Evolutionary conservation across 331 rosid species (phyloP).

Genomic region (Malus hybrid): DNA sequence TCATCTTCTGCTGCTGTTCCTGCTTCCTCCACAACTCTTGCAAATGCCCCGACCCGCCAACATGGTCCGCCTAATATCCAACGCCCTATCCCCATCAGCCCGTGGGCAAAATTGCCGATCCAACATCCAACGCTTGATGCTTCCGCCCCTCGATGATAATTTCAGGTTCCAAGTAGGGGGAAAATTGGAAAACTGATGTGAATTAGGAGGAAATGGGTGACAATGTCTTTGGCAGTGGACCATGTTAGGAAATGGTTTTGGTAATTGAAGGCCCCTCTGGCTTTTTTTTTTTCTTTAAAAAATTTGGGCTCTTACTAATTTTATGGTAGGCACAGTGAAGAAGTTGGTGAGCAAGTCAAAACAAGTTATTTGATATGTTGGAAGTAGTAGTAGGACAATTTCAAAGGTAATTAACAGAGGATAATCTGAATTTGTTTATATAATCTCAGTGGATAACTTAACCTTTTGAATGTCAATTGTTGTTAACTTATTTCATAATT

Average conservation of each 20-base stretch:
- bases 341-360: not conserved
- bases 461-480: not conserved
- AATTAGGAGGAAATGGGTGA: not conserved
- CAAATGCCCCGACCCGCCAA: conserved; percentile 7
- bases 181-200: not conserved
- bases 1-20: conserved; percentile 26
- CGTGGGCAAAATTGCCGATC: conserved; percentile 51
- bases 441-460: not conserved
- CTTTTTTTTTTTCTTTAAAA: not conserved
- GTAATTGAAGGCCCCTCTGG: not conserved
- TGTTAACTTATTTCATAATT: not conserved
- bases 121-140: conserved; percentile 24
- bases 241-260: not conserved
- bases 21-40: conserved; percentile 8
- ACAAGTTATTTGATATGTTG: not conserved
- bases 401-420: not conserved
- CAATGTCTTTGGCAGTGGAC: not conserved
- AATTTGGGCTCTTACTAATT: not conserved
- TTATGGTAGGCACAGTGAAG: not conserved
- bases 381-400: not conserved
- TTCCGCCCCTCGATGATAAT: conserved; percentile 18
- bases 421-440: not conserved
- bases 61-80: conserved; percentile 15
- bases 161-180: not conserved
- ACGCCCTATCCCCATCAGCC: conserved; percentile 40